Base-by-base conservation (phyloP, 2,329 filamentous ascomycete genomes). In the Epichloe baconii region DNA sequence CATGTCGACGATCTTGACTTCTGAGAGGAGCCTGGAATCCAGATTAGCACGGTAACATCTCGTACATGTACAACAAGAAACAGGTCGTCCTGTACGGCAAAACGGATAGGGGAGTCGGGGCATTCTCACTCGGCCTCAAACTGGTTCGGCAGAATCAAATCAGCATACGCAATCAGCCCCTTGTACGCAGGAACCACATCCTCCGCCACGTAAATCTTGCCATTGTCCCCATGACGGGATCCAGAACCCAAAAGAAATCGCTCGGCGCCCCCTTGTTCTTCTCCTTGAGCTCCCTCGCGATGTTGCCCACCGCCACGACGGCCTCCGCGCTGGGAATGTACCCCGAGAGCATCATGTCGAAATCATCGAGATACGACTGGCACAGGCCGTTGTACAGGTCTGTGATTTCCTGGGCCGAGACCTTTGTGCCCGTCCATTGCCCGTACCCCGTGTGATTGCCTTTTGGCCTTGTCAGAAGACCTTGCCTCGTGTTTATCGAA, bases 201-300 rank as follows among this genome's bases (percentile, higher is more conserved):
- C 59, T 91, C 83, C 5, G 85, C 86, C 7, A 98, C 91, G 63
- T 98, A 98, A 12, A 98, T 75, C 58, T 79, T 81, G 47, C 89
- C 93, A 61, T 96, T 89, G 65, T 98, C 93, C 34, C 93, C 93
- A 98, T 98, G 46, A 98, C 93, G 0, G 94, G 93, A 66, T 98
- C 93, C 26, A 98, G 77, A 3, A 95, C 88, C 91, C 91, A 97
- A 70, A 97, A 97, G 71, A 97, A 95, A 44, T 77, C 81, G 0
- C 88, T 86, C 0, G 86, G 83, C 35, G 74, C 76, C 14, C 70
- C 72, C 37, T 71, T 72, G 2, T 79, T 75, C 59, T 82, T 84
- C 49, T 77, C 72, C 64, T 85, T 86, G 54, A 96, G 75, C 59
- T 95, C 88, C 56, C 83, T 76, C 12, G 81, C 93, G 57, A 98